Conservation (phyloP, 2,329 filamentous ascomycete species). For the Penicillium frequentans region DNA sequence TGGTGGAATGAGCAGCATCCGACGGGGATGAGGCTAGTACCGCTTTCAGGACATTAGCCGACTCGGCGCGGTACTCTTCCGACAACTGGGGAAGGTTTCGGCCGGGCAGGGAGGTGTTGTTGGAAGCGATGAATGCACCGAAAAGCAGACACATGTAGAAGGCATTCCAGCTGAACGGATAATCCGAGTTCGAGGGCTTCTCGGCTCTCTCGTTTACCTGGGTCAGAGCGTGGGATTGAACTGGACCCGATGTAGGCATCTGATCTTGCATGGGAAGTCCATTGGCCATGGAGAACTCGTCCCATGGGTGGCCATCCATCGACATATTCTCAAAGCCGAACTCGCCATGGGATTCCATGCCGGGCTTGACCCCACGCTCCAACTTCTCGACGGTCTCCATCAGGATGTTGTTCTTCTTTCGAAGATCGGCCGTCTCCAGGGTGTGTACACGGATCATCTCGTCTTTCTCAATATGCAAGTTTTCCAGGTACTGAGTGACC, state of each 20-base stretch:
- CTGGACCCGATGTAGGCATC: slow-evolving; percentile 27
- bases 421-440: slow-evolving; percentile 83
- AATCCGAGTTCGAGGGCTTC: slow-evolving; percentile 59
- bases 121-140: slow-evolving; percentile 92
- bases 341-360: slow-evolving; percentile 61
- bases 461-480: slow-evolving; percentile 81
- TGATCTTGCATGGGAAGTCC: slow-evolving; percentile 51
- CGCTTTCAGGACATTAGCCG: slow-evolving; percentile 49
- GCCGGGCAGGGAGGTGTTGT: slow-evolving; percentile 61
- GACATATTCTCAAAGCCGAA: slow-evolving; percentile 84
- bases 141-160: slow-evolving; percentile 96
- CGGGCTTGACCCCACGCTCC: slow-evolving; percentile 38
- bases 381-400: slow-evolving; percentile 61
- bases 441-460: slow-evolving; percentile 87
- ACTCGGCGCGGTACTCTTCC: slow-evolving; percentile 49
- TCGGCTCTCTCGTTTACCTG: slow-evolving; percentile 41
- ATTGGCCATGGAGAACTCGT: slow-evolving; percentile 75
- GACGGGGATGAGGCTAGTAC: slow-evolving; percentile 47
- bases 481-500: slow-evolving; percentile 72
- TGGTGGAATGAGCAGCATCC: slow-evolving; percentile 50
- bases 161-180: slow-evolving; percentile 65
- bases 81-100: slow-evolving; percentile 56
- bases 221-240: slow-evolving; percentile 37
- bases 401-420: slow-evolving; percentile 87
- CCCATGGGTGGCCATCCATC: slow-evolving; percentile 77